These are phyloP conservation scores for Fusarium coicis DNA, from an alignment of 2,329 filamentous ascomycete species.

Conservation along the genomic window DNA sequence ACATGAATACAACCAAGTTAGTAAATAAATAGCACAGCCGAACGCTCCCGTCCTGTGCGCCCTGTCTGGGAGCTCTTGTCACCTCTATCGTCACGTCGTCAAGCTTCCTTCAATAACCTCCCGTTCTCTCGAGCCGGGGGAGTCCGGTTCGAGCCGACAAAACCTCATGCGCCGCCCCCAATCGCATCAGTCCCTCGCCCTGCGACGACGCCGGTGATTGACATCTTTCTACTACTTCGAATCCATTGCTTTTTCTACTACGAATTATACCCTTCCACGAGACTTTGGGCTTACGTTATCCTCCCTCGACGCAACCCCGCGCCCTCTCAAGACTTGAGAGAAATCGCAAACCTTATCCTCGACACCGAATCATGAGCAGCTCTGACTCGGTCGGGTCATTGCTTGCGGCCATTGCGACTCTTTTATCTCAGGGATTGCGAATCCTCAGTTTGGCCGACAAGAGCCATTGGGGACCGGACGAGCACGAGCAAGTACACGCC, in stretches of 20 bases:
- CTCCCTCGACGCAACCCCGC: conserved; percentile 26
- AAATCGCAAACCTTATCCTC: conserved; percentile 21
- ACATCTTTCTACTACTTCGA: conserved; percentile 2
- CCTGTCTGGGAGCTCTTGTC: conserved; percentile 17
- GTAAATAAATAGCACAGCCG: conserved; percentile 25
- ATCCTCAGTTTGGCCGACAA: conserved; percentile 68
- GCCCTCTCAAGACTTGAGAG: conserved; percentile 17
- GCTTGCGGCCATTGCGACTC: conserved; percentile 67
- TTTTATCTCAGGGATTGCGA: conserved; percentile 63
- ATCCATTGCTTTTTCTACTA: not conserved
- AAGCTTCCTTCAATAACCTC: conserved; percentile 12
- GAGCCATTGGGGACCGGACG: conserved; percentile 67
- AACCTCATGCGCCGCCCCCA: conserved; percentile 42
- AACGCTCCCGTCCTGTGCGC: conserved; percentile 1
- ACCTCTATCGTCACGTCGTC: conserved; percentile 9
- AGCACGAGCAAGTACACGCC: conserved; percentile 67
- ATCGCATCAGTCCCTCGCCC: conserved; percentile 42
- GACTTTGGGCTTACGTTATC: conserved; percentile 19
- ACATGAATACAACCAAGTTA: conserved; percentile 6
- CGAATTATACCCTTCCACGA: conserved; percentile 9
- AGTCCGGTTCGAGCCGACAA: conserved; percentile 35
- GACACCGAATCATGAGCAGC: conserved; percentile 49
- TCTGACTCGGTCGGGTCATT: conserved; percentile 67
- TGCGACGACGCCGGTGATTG: conserved; percentile 44
- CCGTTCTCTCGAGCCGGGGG: conserved; percentile 27